A percentile compares a stretch with the other conserved stretches of the same genome.
Evolutionary conservation across 2,329 filamentous ascomycete species (phyloP).

Genomic region (Cryphonectria radicalis): DNA sequence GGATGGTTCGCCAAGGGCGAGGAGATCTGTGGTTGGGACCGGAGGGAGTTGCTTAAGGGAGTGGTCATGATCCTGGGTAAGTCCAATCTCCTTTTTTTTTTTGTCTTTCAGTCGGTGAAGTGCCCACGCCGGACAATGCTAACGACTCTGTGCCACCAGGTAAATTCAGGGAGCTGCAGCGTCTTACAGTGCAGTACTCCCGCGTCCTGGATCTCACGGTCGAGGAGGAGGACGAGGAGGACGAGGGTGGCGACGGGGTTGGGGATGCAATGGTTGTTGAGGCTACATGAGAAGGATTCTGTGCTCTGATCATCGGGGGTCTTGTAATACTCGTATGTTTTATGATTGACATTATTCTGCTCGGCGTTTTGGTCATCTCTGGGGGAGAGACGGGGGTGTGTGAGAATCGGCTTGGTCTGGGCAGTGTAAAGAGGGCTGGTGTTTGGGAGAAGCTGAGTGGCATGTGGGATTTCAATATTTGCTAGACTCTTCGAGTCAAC

Average conservation of each 20-base stretch:
- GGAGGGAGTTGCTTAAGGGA: slow-evolving; percentile 84
- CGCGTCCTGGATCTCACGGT: slow-evolving; percentile 71
- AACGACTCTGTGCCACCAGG: slow-evolving; percentile 55
- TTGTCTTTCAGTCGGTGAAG: neutral
- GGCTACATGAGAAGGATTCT: slow-evolving; percentile 30
- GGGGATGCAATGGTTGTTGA: slow-evolving; percentile 51
- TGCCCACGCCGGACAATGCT: slow-evolving; percentile 33
- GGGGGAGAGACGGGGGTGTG: too few relatives aligned
- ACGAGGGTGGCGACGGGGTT: slow-evolving; percentile 38
- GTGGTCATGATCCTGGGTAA: slow-evolving; percentile 91
- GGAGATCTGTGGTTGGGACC: slow-evolving; percentile 87
- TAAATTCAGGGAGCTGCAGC: slow-evolving; percentile 93
- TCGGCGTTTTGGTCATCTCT: neutral
- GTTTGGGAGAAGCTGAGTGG: neutral
- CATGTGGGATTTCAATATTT: neutral
- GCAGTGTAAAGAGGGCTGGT: neutral
- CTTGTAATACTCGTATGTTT: neutral
- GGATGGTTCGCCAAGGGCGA: slow-evolving; percentile 71
- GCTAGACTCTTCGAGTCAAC: neutral
- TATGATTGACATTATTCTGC: neutral
- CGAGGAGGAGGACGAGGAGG: slow-evolving; percentile 49
- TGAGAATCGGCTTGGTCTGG: neutral
- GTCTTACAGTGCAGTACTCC: slow-evolving; percentile 93
- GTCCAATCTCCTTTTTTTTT: slow-evolving; percentile 39
- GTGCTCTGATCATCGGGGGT: neutral